Evolutionary conservation across 371 early-diverging fungal species (phyloP).

Genomic region (Rhizomucor miehei): DNA sequence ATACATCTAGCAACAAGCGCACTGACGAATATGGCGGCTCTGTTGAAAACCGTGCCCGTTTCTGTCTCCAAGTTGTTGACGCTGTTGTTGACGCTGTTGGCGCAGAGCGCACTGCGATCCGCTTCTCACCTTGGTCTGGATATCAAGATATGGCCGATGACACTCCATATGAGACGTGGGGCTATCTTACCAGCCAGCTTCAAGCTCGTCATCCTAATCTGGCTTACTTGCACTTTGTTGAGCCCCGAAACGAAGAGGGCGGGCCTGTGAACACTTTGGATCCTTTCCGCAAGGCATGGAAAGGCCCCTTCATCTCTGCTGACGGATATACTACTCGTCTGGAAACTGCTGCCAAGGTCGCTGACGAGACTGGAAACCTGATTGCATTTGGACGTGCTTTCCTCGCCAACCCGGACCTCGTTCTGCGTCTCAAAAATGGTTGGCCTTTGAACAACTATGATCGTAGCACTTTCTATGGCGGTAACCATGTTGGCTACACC

Average conservation of each 20-base stretch:
- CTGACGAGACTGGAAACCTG: conserved; percentile 21
- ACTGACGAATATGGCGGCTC: conserved; percentile 62
- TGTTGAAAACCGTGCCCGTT: conserved; percentile 50
- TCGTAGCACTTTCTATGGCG: conserved; percentile 20
- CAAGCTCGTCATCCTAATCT: conserved; percentile 20
- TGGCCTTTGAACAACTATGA: conserved; percentile 23
- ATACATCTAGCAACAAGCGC: conserved; percentile 42
- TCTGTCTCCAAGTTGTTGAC: conserved; percentile 38
- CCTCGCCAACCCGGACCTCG: conserved; percentile 39
- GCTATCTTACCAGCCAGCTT: conserved; percentile 16
- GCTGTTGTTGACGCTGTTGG: conserved; percentile 24
- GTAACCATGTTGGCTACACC: conserved; percentile 18
- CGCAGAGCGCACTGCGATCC: conserved; percentile 12
- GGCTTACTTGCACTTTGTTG: conserved; percentile 35
- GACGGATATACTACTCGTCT: conserved; percentile 22
- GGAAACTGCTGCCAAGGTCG: conserved; percentile 13
- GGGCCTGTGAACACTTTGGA: conserved; percentile 13
- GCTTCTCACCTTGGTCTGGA: conserved; percentile 19
- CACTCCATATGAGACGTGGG: conserved; percentile 33
- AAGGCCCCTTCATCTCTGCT: conserved; percentile 26
- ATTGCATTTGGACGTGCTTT: conserved; percentile 33
- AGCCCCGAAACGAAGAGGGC: conserved; percentile 18
- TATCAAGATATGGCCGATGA: conserved; percentile 29
- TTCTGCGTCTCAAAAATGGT: conserved; percentile 19
- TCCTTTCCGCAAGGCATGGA: conserved; percentile 30